Evolutionary conservation across 352 stramenopile genomes (phyloP).

Genomic region (Globisporangium barbulae): DNA sequence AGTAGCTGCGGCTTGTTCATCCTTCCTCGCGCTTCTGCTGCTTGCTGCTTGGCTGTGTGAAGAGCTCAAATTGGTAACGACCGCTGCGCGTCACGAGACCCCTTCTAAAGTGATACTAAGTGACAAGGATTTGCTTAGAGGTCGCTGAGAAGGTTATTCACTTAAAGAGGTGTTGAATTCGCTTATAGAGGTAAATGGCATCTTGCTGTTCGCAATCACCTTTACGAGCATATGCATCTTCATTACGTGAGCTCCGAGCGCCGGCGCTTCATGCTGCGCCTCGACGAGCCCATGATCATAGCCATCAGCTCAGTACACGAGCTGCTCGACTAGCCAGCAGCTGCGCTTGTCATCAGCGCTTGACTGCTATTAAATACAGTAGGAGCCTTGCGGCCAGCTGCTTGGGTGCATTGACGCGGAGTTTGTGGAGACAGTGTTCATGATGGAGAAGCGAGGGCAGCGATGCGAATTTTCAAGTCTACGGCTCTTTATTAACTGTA

Average conservation of each 20-base stretch:
- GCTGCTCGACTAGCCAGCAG: not conserved
- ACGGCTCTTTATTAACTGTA: not conserved
- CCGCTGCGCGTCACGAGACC: not conserved
- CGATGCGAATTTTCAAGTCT: not conserved
- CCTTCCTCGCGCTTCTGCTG: not conserved
- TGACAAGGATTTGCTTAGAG: not conserved
- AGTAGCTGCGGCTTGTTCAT: constrained; percentile 49
- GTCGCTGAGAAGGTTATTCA: not conserved
- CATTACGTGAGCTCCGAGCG: too few species aligned
- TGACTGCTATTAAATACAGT: not conserved
- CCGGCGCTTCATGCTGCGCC: not conserved
- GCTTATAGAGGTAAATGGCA: not conserved
- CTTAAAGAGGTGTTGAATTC: not conserved
- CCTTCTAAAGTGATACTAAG: not conserved
- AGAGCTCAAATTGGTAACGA: not conserved
- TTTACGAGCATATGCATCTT: too few species aligned
- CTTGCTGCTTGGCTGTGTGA: not conserved
- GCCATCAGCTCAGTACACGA: not conserved
- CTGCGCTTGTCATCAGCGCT: not conserved
- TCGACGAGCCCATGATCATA: not conserved
- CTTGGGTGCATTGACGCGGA: not conserved
- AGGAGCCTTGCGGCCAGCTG: constrained; percentile 1
- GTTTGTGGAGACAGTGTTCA: not conserved
- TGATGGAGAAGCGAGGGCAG: constrained; percentile 2
- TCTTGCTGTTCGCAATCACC: not conserved